Percentiles rank a stretch among this genome's conserved stretches.
phyloP scores from a whole-genome alignment of 306 rosid genomes.

The Styphnolobium japonicum region DNA sequence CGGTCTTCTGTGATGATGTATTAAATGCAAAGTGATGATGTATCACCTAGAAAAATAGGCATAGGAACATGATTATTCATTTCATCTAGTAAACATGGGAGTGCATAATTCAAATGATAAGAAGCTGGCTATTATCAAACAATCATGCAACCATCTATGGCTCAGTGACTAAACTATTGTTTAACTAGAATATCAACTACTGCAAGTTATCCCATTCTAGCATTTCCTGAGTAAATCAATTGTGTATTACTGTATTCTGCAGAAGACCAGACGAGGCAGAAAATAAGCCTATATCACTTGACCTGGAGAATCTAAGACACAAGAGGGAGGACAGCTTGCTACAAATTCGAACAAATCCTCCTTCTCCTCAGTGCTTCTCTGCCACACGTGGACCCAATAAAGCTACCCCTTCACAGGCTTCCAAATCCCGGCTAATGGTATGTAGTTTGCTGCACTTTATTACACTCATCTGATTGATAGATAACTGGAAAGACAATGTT shows the following conservation, averaged over 20 bases:
- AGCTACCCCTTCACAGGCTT: conserved; percentile 42
- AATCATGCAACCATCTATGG: background rate
- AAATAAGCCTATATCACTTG: conserved; percentile 58
- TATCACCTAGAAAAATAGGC: too few species aligned
- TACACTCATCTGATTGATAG: background rate
- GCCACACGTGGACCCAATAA: conserved; percentile 38
- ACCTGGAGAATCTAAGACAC: conserved; percentile 44
- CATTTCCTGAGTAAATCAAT: background rate
- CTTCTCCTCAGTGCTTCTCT: conserved; percentile 98
- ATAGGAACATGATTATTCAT: too few species aligned
- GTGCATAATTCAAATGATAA: background rate
- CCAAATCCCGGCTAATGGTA: conserved; percentile 69
- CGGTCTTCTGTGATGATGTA: too few species aligned
- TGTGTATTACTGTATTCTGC: conserved; percentile 28
- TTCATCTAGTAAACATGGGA: background rate
- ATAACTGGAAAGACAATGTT: background rate
- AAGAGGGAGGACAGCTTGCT: conserved; percentile 45
- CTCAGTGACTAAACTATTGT: background rate
- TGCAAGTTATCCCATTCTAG: background rate
- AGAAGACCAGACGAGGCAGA: conserved; percentile 59
- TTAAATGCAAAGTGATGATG: too few species aligned
- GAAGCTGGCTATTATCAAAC: background rate
- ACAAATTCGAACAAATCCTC: conserved; percentile 86
- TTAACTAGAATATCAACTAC: background rate
- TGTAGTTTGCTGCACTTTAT: conserved; percentile 1